Evolutionary conservation across 148 eudicot species (phyloP), one percentile per base, ranked within the genome.

Genomic region (Cornus suecica): DNA sequence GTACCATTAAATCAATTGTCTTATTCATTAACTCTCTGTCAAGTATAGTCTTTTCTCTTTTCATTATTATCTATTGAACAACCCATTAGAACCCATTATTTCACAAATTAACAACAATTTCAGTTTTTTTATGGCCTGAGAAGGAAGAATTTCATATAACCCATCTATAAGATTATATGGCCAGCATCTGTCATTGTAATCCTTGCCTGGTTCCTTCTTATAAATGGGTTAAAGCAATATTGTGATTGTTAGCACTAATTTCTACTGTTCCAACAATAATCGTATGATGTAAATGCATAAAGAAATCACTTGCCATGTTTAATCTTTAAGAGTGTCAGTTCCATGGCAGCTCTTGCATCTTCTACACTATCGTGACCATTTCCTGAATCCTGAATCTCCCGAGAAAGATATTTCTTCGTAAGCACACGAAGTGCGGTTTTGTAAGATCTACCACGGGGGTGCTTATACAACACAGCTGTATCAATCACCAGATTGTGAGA

Each of bases 281-380:
- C 5, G 23, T 58, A 32, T 18, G 8, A 18, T 8, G 16, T 7
- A 37, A 61, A 61, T 32, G 54, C 65, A 72, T 20, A 41, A 48
- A 71, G 8, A 28, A 64, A 74, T 32, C 71, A 86, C 88, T 84
- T 88, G 79, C 99, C 99, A 78, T 95, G 80, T 84, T 52, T 84
- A 52, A 95, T 78, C 77, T 95, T 95, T 31, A 95, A 85, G 74
- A 92, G 78, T 63, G 97, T 97, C 73, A 95, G 85, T 68, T 92
- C 97, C 89, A 95, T 60, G 41, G 99, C 83, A 37, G 99, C 87
- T 84, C 87, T 91, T 37, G 99, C 99, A 91, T 95, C 99, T 85
- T 95, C 99, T 72, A 86, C 63, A 74, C 99, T 95, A 79, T 95
- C 99, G 80, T 95, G 99, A 37, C 99, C 99, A 75, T 82, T 84